Base-by-base conservation (phyloP, 2,329 filamentous ascomycete species). In the Scleromitrula shiraiana region DNA sequence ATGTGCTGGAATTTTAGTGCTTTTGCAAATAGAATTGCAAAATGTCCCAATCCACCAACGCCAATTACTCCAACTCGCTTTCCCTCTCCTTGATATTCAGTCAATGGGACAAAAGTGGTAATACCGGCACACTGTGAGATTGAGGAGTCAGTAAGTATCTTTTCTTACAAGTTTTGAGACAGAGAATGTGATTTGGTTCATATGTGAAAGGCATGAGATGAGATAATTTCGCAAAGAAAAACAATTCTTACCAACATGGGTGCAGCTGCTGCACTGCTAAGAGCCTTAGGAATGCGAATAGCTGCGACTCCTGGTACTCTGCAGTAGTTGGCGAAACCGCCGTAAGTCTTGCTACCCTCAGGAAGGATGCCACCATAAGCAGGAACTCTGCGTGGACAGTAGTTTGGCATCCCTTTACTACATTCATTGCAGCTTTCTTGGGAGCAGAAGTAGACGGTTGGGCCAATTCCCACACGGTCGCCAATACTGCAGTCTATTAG, bases 101-200 rank as follows among this genome's bases (percentile, higher is more conserved):
- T 74, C 15, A 93, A 66, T 0, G 87, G 86, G 5, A 76, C 75
- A 61, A 77, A 93, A 0, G 83, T 76, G 0, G 87, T 93, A 46
- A 91, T 74, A 1, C 88, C 86, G 1, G 80, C 87, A 61, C 87
- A 91, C n/a, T n/a, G n/a, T n/a, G n/a, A n/a, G n/a, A n/a, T n/a
- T n/a, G n/a, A n/a, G n/a, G n/a, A n/a, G n/a, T n/a, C n/a, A n/a
- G n/a, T n/a, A n/a, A n/a, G n/a, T n/a, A n/a, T n/a, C n/a, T n/a
- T n/a, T n/a, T n/a, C n/a, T n/a, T n/a, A n/a, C n/a, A n/a, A n/a
- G n/a, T n/a, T n/a, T n/a, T n/a, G n/a, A n/a, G n/a, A n/a, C n/a
- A n/a, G n/a, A n/a, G n/a, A n/a, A n/a, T n/a, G n/a, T n/a, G n/a
- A n/a, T n/a, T n/a, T n/a, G n/a, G n/a, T n/a, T n/a, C n/a, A n/a